Conservation (phyloP, 805 yeast genomes). For the Candida sonorensis region DNA sequence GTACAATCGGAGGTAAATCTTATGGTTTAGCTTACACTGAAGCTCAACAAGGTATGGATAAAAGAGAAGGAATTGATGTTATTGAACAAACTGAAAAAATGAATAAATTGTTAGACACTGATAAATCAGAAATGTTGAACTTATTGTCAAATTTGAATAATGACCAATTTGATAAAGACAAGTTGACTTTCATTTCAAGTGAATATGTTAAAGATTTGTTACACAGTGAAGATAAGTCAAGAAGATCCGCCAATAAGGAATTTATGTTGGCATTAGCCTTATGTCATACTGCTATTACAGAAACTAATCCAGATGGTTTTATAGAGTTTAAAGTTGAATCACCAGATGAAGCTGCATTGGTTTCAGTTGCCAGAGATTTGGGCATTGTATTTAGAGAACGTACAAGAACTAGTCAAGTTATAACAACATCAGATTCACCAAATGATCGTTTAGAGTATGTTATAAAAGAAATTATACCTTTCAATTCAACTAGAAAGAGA, state of each 20-base stretch:
- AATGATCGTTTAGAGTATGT: constrained; percentile 41
- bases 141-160: constrained; percentile 32
- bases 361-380: constrained; percentile 66
- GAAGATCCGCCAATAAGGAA: constrained; percentile 41
- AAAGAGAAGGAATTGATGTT: constrained; percentile 57
- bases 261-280: constrained; percentile 64
- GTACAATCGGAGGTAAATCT: constrained; percentile 58
- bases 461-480: constrained; percentile 51
- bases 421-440: constrained; percentile 35
- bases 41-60: constrained; percentile 66
- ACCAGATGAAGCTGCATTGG: constrained; percentile 79
- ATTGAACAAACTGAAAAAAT: constrained; percentile 39
- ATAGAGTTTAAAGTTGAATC: constrained; percentile 68
- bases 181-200: constrained; percentile 56
- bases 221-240: constrained; percentile 30
- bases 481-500: constrained; percentile 67
- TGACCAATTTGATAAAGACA: constrained; percentile 43
- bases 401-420: constrained; percentile 38
- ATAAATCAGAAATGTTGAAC: constrained; percentile 41
- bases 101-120: constrained; percentile 33
- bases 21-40: constrained; percentile 77
- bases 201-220: constrained; percentile 48
- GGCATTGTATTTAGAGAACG: constrained; percentile 59
- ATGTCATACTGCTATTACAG: constrained; percentile 73
- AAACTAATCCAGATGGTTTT: constrained; percentile 33